Conservation (phyloP, 352 stramenopile genomes). For the Phytophthora parvispora region DNA sequence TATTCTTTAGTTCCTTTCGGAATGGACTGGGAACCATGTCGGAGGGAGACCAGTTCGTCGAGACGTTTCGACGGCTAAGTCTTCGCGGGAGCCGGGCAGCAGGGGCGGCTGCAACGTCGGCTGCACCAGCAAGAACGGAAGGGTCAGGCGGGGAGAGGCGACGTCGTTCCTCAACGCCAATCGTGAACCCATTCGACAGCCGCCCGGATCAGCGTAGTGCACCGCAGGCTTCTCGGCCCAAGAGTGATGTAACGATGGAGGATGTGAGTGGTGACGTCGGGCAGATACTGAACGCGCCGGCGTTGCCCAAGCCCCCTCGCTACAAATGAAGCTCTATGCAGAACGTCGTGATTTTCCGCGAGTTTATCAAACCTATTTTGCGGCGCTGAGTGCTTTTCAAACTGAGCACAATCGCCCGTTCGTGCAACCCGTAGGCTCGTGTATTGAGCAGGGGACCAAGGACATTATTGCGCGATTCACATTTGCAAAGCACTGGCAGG, state of each 20-base stretch:
- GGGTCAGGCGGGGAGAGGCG: background rate
- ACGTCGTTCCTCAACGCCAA: background rate
- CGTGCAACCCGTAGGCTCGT: background rate
- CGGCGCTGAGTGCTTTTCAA: background rate
- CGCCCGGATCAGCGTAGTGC: background rate
- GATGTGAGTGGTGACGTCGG: background rate
- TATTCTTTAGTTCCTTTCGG: background rate
- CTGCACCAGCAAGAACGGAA: background rate
- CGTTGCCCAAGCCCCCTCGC: background rate
- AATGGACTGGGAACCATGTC: background rate
- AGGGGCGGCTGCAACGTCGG: background rate
- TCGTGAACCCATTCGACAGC: background rate
- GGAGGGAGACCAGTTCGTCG: constrained; percentile 1
- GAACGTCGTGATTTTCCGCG: background rate
- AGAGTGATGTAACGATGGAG: background rate
- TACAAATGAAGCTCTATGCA: background rate
- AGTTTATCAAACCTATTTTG: background rate
- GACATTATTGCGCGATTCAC: background rate
- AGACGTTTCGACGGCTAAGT: background rate
- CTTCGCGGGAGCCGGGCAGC: background rate
- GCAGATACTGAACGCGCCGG: background rate
- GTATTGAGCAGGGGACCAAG: background rate
- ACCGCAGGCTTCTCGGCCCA: background rate
- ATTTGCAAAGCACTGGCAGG: background rate
- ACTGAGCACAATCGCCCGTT: background rate